These are phyloP conservation scores for Scenedesmus sp. DNA, from an alignment of 163 green algal species.

Conservation along the genomic window DNA sequence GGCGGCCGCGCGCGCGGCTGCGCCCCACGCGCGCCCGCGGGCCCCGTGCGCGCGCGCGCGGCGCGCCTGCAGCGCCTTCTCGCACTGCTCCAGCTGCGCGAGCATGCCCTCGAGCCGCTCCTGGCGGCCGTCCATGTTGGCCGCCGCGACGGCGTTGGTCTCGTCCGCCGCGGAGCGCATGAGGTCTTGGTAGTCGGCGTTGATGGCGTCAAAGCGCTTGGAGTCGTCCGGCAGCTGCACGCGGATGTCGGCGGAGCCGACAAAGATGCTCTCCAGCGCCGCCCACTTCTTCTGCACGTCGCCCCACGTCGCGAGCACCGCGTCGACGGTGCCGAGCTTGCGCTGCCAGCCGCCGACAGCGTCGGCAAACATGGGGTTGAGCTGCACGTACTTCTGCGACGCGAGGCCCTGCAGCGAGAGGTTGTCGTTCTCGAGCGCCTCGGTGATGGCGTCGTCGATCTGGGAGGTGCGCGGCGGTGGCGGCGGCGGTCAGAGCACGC, in stretches of 20 bases:
- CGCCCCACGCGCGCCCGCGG: too few species aligned
- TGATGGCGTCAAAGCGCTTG: constrained; percentile 88
- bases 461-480: too few species aligned
- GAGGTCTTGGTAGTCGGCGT: constrained; percentile 90
- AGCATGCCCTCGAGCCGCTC: constrained; percentile 89
- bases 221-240: constrained; percentile 92
- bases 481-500: too few species aligned
- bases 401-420: constrained; percentile 91
- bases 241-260: constrained; percentile 88
- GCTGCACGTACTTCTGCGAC: constrained; percentile 89
- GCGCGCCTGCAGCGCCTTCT: constrained; percentile 88
- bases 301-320: constrained; percentile 78
- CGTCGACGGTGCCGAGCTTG: constrained; percentile 85
- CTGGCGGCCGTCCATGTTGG: constrained; percentile 85
- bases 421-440: constrained; percentile 91
- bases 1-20: too few species aligned
- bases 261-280: constrained; percentile 91
- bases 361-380: constrained; percentile 88
- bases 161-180: constrained; percentile 80
- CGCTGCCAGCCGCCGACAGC: constrained; percentile 86
- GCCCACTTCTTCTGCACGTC: constrained; percentile 95
- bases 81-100: constrained; percentile 87
- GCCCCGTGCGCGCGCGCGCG: too few species aligned
- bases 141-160: constrained; percentile 88
- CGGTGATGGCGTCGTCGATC: constrained; percentile 71